Percentiles rank a stretch among this genome's conserved stretches.
phyloP scores from a whole-genome alignment of 768 basidiomycete species.

The Collybia sordida region DNA sequence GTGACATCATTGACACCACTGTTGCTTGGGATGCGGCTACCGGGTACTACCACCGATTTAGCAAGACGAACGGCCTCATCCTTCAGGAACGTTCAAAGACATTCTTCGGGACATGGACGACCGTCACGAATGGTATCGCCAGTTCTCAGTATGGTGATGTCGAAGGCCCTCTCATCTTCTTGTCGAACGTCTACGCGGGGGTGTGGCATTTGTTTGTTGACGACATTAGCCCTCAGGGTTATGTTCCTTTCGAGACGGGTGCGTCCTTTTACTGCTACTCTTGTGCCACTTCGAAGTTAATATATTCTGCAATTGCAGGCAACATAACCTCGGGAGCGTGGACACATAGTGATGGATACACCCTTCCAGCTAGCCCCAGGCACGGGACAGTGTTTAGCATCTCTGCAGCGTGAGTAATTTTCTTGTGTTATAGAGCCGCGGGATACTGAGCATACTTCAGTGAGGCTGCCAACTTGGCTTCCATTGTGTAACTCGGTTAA shows the following conservation, averaged over 20 bases:
- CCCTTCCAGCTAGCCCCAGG: constrained; percentile 13
- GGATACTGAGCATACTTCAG: constrained; percentile 3
- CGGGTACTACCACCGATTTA: constrained; percentile 17
- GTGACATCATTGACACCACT: constrained; percentile 15
- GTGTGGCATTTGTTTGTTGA: constrained; percentile 17
- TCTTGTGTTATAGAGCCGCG: not conserved
- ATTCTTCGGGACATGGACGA: constrained; percentile 14
- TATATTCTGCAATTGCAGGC: not conserved
- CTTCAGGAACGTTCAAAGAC: constrained; percentile 12
- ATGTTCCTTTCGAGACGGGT: constrained; percentile 16
- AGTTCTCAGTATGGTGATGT: constrained; percentile 11
- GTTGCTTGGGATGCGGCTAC: constrained; percentile 14
- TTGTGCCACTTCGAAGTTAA: no score
- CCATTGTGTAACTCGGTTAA: constrained; percentile 5
- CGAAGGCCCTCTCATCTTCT: constrained; percentile 16
- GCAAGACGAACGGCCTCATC: constrained; percentile 12
- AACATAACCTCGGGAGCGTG: constrained; percentile 17
- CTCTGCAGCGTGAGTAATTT: constrained; percentile 10
- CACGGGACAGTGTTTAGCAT: constrained; percentile 18
- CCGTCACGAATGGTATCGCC: constrained; percentile 13
- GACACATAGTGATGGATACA: constrained; percentile 15
- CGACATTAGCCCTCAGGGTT: constrained; percentile 11
- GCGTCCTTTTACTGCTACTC: not conserved
- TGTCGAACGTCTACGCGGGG: constrained; percentile 9
- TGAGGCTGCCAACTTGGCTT: constrained; percentile 14